Evolutionary conservation across 257 asterid genomes (phyloP), one percentile per base, ranked within the genome.

Genomic region (Solanum lycopersicoides): DNA sequence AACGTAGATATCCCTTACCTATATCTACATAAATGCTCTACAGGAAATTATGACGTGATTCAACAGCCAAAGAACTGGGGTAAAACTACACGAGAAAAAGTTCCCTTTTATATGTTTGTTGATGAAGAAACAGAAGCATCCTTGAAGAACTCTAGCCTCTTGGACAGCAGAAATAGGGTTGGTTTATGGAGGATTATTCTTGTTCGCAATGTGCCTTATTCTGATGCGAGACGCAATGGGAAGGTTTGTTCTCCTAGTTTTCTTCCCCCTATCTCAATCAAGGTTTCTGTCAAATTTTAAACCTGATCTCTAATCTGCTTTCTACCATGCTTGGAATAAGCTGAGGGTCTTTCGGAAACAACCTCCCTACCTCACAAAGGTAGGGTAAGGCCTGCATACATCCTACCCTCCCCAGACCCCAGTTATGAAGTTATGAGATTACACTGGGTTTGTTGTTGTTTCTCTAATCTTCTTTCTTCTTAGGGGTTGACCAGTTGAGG

Each of bases 131-230:
- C 99, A 28, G 98, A 95, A 92, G 88, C 91, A 18, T 96, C 89
- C 86, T 89, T 97, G 95, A 94, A 89, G 90, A 96, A 95, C 47
- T 89, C 91, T 68, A 93, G 94, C 89, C 87, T 91, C 76, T 88
- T 94, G 90, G 95, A 94, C 86, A 87, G 91, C 88, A 91, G 90
- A 82, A 94, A 91, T 85, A 91, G 90, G 91, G 94, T 91, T 84
- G 99, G 99, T 80, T 86, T 95, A 44, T 97, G 99, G 99, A 92
- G 96, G 91, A 93, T 97, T 86, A 95, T 97, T 84, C 96, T 96
- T 23, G 98, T 97, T 34, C 98, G 32, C 86, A 96, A 95, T 84
- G 93, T 94, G 90, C 99, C 99, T 91, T 97, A 96, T 88, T 73
- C 90, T 65, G 99, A 96, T 87, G 91, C 99, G 44, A 95, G 99